Evolutionary conservation across 2,329 filamentous ascomycete genomes (phyloP), one percentile per base, ranked within the genome.

Genomic region (Juglanconis sp.): DNA sequence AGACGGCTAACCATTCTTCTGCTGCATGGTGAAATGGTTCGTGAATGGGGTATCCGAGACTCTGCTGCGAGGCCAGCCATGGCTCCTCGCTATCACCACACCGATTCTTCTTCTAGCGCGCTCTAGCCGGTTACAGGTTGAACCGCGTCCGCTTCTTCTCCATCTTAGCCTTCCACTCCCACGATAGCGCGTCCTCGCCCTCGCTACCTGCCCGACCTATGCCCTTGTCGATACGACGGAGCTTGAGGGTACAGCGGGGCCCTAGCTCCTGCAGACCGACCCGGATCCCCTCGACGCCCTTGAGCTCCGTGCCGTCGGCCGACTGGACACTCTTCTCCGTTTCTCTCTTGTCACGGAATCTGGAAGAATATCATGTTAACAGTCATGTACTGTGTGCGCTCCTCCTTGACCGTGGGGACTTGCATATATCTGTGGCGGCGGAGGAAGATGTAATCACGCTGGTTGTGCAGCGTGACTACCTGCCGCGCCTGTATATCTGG

Each of bases 151-250:
- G 83, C 71, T 90, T 82, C 80, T 97, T 97, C 79, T 99, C 95
- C 88, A 95, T 96, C 72, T 87, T 87, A 10, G 90, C 89, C 78
- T 96, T 96, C 95, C 95, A 99, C 73, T 97, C 86, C 94, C 95
- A 98, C 71, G 96, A 91, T 67, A 92, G 85, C 42, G 92, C 91
- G 74, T 88, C 79, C 74, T 86, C 79, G 80, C 91, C 84, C 63
- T 87, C 81, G 67, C 85, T 87, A 17, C 86, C 86, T 7, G 86
- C 86, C 58, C 83, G 76, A 13, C 86, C 86, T 65, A 99, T 90
- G 0, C 93, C 94, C 76, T 92, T 93, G 72, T 98, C 94, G 48
- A 98, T 88, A 69, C 95, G 86, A 67, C 93, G 86, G 69, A 99
- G 77, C 79, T 98, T 98, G 65, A 98, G 76, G 2, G 77, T 80